Evolutionary conservation across 345 rosid species (phyloP).

Genomic region (Passiflora organensis): DNA sequence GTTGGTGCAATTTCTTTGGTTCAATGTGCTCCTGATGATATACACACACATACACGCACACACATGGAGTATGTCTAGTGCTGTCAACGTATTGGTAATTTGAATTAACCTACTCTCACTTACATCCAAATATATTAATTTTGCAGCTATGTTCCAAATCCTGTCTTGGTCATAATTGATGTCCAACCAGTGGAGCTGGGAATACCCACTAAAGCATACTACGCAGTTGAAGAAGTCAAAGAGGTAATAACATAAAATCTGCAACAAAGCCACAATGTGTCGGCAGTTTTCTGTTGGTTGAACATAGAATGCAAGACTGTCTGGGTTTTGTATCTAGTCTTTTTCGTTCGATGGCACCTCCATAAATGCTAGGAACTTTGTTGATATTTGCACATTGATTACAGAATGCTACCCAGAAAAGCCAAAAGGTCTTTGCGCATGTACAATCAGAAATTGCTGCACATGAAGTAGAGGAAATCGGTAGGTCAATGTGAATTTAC

Average conservation of each 20-base stretch:
- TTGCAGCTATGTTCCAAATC: slow-evolving; percentile 80
- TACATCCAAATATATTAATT: too few species aligned
- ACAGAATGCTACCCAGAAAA: slow-evolving; percentile 90
- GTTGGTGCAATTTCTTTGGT: not conserved
- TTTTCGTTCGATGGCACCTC: too few species aligned
- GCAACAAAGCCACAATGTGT: too few species aligned
- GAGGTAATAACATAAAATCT: slow-evolving; percentile 52
- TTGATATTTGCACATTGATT: slow-evolving; percentile 9
- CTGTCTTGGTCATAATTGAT: slow-evolving; percentile 85
- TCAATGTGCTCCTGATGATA: too few species aligned
- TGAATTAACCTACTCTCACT: too few species aligned
- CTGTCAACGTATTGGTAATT: too few species aligned
- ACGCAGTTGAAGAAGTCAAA: slow-evolving; percentile 82
- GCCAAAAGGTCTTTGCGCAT: slow-evolving; percentile 82
- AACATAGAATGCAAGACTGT: not conserved
- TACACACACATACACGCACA: too few species aligned
- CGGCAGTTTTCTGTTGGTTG: too few species aligned
- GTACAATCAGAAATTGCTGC: slow-evolving; percentile 86
- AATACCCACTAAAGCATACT: slow-evolving; percentile 85
- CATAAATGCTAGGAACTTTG: too few species aligned
- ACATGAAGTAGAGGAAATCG: slow-evolving; percentile 96
- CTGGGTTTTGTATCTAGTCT: too few species aligned
- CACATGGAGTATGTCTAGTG: too few species aligned
- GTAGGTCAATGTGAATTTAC: slow-evolving; percentile 18
- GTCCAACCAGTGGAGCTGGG: slow-evolving; percentile 89